A percentile compares a stretch with the other conserved stretches of the same genome.
phyloP scores from a whole-genome alignment of 2,329 filamentous ascomycete species.

The Monilinia polystroma region DNA sequence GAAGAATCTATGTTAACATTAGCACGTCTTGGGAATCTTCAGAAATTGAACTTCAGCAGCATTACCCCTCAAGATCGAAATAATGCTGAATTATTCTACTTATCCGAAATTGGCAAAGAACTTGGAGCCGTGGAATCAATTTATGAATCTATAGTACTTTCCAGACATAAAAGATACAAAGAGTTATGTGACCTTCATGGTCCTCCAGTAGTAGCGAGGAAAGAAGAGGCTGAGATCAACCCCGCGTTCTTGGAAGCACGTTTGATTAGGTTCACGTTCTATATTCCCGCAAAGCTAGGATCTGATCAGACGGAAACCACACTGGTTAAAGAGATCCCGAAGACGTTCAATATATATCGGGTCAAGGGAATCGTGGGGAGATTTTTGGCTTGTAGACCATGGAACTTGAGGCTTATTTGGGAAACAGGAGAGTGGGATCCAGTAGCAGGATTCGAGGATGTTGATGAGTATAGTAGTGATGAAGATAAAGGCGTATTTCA shows the following conservation, averaged over 20 bases:
- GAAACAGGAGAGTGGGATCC: constrained; percentile 92
- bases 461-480: constrained; percentile 54
- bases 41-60: constrained; percentile 68
- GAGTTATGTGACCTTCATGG: constrained; percentile 77
- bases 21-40: constrained; percentile 67
- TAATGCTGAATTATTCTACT: constrained; percentile 92
- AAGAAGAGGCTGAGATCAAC: constrained; percentile 53
- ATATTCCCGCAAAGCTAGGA: constrained; percentile 30
- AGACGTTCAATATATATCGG: constrained; percentile 75
- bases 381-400: constrained; percentile 63
- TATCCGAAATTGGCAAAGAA: constrained; percentile 77
- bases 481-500: constrained; percentile 49
- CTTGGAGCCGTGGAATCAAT: constrained; percentile 59
- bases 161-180: constrained; percentile 67
- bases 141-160: constrained; percentile 55
- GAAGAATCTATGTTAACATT: constrained; percentile 89
- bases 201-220: constrained; percentile 61
- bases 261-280: constrained; percentile 65
- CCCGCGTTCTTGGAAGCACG: constrained; percentile 81
- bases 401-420: constrained; percentile 70
- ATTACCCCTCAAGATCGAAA: constrained; percentile 72
- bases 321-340: constrained; percentile 57
- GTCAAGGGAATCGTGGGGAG: constrained; percentile 76
- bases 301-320: constrained; percentile 28
- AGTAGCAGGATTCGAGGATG: constrained; percentile 61